A percentile compares a stretch with the other conserved stretches of the same genome.
Conservation (phyloP, 257 asterid genomes). For the Haberlea rhodopensis region DNA sequence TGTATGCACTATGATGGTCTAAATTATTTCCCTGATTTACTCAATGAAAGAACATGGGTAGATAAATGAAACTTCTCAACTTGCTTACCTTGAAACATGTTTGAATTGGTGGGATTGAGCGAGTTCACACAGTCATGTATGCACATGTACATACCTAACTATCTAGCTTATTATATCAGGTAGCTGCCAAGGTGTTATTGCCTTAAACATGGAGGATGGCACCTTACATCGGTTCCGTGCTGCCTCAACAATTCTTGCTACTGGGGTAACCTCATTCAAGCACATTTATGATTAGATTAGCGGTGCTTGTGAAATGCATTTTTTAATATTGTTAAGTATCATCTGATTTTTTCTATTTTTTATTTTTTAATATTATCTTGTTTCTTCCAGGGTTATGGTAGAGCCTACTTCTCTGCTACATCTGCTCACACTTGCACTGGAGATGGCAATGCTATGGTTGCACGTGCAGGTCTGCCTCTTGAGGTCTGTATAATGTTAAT, state of each 20-base stretch:
- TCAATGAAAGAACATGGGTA: neutral
- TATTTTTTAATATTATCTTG: too few species aligned
- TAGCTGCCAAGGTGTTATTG: constrained; percentile 52
- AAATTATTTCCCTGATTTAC: neutral
- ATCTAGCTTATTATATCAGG: too few species aligned
- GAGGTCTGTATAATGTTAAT: constrained; percentile 55
- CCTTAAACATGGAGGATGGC: constrained; percentile 92
- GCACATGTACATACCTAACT: too few species aligned
- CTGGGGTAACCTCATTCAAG: constrained; percentile 60
- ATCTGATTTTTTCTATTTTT: too few species aligned
- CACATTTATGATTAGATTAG: constrained; percentile 7
- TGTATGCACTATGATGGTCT: neutral
- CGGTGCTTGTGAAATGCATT: constrained; percentile 10
- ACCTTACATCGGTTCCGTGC: constrained; percentile 91
- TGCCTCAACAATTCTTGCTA: constrained; percentile 86
- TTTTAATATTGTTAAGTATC: constrained; percentile 15
- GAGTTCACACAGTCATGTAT: too few species aligned
- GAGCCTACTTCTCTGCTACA: constrained; percentile 95
- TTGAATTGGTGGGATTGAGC: too few species aligned
- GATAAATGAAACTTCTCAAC: constrained; percentile 9
- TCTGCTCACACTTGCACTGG: constrained; percentile 99
- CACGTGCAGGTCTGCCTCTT: constrained; percentile 97
- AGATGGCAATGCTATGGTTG: constrained; percentile 99
- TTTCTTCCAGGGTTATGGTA: constrained; percentile 76
- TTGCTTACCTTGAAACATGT: too few species aligned